A percentile compares a stretch with the other conserved stretches of the same genome.
These are phyloP conservation scores for Clarireedia homoeocarpa DNA, from an alignment of 2,329 filamentous ascomycete species.

Conservation along the genomic window DNA sequence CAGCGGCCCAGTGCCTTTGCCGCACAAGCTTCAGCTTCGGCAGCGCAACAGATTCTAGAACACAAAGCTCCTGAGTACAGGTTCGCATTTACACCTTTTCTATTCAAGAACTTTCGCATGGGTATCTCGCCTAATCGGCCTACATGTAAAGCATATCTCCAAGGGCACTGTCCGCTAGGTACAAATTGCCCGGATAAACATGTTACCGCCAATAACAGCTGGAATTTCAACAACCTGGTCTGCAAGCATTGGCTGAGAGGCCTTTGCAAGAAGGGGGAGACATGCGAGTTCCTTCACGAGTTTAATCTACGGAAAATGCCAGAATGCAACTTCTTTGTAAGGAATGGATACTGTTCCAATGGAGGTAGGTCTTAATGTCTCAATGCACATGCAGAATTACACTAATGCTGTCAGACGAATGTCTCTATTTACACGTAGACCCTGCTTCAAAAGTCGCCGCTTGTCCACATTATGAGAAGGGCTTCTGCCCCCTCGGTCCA, in stretches of 20 bases:
- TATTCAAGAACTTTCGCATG: conserved; percentile 76
- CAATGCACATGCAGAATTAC: neutral
- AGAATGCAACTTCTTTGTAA: conserved; percentile 92
- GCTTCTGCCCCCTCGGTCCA: conserved; percentile 88
- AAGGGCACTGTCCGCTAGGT: conserved; percentile 81
- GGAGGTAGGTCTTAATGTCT: conserved; percentile 38
- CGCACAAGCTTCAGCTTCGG: conserved; percentile 10
- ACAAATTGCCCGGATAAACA: conserved; percentile 82
- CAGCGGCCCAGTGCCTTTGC: conserved; percentile 5
- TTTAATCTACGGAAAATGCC: conserved; percentile 98
- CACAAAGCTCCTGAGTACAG: conserved; percentile 51
- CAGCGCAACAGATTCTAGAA: conserved; percentile 42
- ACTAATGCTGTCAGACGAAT: conserved; percentile 57
- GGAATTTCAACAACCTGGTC: conserved; percentile 71
- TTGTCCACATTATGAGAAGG: conserved; percentile 87
- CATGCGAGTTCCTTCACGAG: conserved; percentile 96
- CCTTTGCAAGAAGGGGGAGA: conserved; percentile 93
- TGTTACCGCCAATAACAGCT: conserved; percentile 32
- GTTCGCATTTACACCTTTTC: conserved; percentile 82
- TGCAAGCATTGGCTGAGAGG: conserved; percentile 99
- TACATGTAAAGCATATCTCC: conserved; percentile 76
- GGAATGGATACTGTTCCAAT: conserved; percentile 91
- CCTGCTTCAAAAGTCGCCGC: conserved; percentile 70
- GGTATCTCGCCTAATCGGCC: conserved; percentile 72
- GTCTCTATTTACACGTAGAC: conserved; percentile 84